These are phyloP conservation scores for Termitomyces sp. DNA, from an alignment of 768 basidiomycete genomes.

Conservation along the genomic window DNA sequence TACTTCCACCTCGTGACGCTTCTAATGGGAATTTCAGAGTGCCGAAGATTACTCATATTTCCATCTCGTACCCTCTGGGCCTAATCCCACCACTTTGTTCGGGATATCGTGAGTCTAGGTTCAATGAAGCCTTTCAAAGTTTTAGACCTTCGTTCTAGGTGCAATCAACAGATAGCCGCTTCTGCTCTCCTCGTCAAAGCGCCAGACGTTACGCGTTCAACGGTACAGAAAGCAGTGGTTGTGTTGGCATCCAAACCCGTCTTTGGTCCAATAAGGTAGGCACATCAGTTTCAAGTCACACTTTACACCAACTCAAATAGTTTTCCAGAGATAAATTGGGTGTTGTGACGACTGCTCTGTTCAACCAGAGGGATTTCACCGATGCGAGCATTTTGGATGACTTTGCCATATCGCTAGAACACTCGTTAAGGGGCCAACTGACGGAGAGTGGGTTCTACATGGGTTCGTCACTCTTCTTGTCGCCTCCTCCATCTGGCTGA, in stretches of 20 bases:
- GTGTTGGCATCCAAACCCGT: conserved; percentile 88
- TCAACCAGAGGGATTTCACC: conserved; percentile 86
- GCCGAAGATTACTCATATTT: conserved; percentile 97
- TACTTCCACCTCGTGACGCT: neutral
- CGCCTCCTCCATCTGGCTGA: neutral
- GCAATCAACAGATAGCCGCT: conserved; percentile 91
- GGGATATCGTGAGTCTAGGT: conserved; percentile 81
- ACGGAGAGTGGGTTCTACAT: conserved; percentile 94
- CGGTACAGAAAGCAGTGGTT: conserved; percentile 96
- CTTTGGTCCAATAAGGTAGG: conserved; percentile 88
- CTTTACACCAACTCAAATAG: neutral
- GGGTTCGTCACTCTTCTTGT: conserved; percentile 48
- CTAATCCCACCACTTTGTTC: conserved; percentile 79
- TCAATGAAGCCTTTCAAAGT: neutral
- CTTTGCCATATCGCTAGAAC: conserved; percentile 76
- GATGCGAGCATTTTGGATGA: conserved; percentile 88
- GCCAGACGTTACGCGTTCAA: conserved; percentile 89
- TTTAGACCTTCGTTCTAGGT: conserved; percentile 40
- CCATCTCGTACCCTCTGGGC: conserved; percentile 74
- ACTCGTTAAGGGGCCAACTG: conserved; percentile 71
- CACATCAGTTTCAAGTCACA: neutral
- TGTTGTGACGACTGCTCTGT: conserved; percentile 89
- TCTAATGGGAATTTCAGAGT: conserved; percentile 40
- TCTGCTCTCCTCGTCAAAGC: conserved; percentile 73
- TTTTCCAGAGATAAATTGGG: conserved; percentile 81